Evolutionary conservation across 768 basidiomycete species (phyloP).

Genomic region (Melanogaster broomeanus): DNA sequence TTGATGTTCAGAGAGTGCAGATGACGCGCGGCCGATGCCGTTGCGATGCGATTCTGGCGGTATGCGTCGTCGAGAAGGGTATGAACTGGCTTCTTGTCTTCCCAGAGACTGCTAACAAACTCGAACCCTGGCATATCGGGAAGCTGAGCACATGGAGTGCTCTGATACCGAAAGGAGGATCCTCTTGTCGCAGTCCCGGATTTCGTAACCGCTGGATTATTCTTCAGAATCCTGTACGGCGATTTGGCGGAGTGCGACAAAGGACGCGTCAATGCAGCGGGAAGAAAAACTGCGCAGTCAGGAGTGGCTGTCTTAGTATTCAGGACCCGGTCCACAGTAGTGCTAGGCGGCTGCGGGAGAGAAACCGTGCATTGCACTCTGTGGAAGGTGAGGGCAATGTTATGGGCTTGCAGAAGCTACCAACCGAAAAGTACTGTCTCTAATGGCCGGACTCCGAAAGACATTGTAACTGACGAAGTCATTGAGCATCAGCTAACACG

Average conservation of each 20-base stretch:
- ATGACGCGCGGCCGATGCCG: slow-evolving; percentile 50
- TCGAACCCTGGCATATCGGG: slow-evolving; percentile 51
- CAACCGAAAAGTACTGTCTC: slow-evolving; percentile 44
- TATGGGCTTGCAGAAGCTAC: slow-evolving; percentile 6
- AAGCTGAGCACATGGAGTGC: slow-evolving; percentile 48
- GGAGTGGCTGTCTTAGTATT: slow-evolving; percentile 49
- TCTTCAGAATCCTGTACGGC: slow-evolving; percentile 49
- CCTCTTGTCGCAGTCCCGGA: slow-evolving; percentile 40
- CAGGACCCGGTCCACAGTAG: slow-evolving; percentile 39
- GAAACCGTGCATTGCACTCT: slow-evolving; percentile 52
- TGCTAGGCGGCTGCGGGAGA: slow-evolving; percentile 45
- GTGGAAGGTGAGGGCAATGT: slow-evolving; percentile 4
- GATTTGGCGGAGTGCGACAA: slow-evolving; percentile 48
- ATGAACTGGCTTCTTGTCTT: slow-evolving; percentile 60
- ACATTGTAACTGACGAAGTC: slow-evolving; percentile 43
- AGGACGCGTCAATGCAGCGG: slow-evolving; percentile 35
- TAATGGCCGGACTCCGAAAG: slow-evolving; percentile 48
- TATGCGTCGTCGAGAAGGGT: slow-evolving; percentile 52
- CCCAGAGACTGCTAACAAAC: slow-evolving; percentile 56
- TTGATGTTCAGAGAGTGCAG: slow-evolving; percentile 46
- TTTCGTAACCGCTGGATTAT: slow-evolving; percentile 36
- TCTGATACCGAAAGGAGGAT: slow-evolving; percentile 53
- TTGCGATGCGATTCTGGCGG: slow-evolving; percentile 59
- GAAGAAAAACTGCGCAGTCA: slow-evolving; percentile 52
- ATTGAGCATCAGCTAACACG: neutral